These are phyloP conservation scores for Dendrothele bispora DNA, from an alignment of 768 basidiomycete species.

Conservation along the genomic window DNA sequence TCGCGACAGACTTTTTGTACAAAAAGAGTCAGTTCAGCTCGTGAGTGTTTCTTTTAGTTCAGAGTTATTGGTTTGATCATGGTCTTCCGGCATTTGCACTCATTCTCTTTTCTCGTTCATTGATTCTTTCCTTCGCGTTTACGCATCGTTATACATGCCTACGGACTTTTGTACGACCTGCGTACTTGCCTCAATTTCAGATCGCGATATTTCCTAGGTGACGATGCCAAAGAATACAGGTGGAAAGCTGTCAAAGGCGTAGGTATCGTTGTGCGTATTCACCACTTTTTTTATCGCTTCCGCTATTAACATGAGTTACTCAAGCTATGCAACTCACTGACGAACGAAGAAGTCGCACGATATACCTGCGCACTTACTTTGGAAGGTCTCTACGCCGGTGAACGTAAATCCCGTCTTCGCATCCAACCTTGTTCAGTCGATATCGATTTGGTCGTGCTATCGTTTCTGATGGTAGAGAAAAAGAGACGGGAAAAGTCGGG, in stretches of 20 bases:
- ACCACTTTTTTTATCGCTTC: neutral
- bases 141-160: neutral
- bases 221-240: slow-evolving; percentile 48
- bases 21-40: slow-evolving; percentile 40
- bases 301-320: neutral
- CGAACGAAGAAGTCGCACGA: slow-evolving; percentile 42
- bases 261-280: slow-evolving; percentile 39
- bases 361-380: slow-evolving; percentile 31
- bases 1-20: slow-evolving; percentile 41
- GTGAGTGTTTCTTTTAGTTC: slow-evolving; percentile 27
- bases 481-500: slow-evolving; percentile 43
- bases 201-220: slow-evolving; percentile 48
- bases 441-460: slow-evolving; percentile 52
- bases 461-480: slow-evolving; percentile 58
- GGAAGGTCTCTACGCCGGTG: slow-evolving; percentile 48
- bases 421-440: slow-evolving; percentile 50
- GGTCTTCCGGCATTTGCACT: too few relatives aligned
- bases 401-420: slow-evolving; percentile 44
- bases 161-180: slow-evolving; percentile 4
- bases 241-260: slow-evolving; percentile 43
- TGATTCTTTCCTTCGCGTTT: neutral
- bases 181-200: slow-evolving; percentile 22
- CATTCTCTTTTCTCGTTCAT: too few relatives aligned
- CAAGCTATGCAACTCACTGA: slow-evolving; percentile 39
- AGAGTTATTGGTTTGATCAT: too few relatives aligned